phyloP scores from a whole-genome alignment of 1,284 basidiomycete species.

The Apiotrichum sp. region DNA sequence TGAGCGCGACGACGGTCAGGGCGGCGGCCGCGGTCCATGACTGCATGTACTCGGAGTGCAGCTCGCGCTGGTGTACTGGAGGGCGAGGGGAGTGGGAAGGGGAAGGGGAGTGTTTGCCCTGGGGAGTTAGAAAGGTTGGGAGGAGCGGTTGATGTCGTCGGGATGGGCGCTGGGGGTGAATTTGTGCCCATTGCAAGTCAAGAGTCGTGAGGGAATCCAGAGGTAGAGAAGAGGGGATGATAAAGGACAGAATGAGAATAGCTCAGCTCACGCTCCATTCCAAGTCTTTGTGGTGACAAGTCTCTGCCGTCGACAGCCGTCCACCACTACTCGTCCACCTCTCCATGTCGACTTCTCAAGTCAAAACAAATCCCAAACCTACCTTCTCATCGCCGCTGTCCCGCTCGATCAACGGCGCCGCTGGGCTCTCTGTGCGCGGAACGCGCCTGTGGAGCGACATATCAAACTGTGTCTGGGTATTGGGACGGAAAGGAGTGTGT shows the following conservation, averaged over 20 bases:
- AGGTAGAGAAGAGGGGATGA: not conserved
- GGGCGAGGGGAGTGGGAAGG: conserved; percentile 9
- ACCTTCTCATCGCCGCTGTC: conserved; percentile 16
- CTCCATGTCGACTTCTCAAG: not conserved
- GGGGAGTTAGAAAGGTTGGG: conserved; percentile 1
- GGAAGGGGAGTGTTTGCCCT: not conserved
- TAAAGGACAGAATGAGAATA: not conserved
- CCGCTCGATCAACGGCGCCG: conserved; percentile 8
- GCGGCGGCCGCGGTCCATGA: conserved; percentile 27
- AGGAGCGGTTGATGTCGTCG: not conserved
- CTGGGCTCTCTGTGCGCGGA: conserved; percentile 6
- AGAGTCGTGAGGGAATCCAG: too few relatives aligned
- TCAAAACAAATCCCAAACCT: not conserved
- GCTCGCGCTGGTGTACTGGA: conserved; percentile 5
- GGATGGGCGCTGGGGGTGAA: not conserved
- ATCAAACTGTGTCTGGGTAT: not conserved
- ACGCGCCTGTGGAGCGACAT: conserved; percentile 16
- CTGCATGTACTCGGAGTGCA: conserved; percentile 28
- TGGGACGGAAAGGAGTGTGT: not conserved
- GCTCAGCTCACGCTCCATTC: too few relatives aligned
- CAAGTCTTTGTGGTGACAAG: too few relatives aligned
- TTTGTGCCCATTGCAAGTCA: too few relatives aligned
- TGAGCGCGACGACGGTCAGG: conserved; percentile 68
- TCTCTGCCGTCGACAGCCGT: too few relatives aligned
- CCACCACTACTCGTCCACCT: too few relatives aligned